Conservation (phyloP, 441 rosid genomes). For the Erysimum pusillum region DNA sequence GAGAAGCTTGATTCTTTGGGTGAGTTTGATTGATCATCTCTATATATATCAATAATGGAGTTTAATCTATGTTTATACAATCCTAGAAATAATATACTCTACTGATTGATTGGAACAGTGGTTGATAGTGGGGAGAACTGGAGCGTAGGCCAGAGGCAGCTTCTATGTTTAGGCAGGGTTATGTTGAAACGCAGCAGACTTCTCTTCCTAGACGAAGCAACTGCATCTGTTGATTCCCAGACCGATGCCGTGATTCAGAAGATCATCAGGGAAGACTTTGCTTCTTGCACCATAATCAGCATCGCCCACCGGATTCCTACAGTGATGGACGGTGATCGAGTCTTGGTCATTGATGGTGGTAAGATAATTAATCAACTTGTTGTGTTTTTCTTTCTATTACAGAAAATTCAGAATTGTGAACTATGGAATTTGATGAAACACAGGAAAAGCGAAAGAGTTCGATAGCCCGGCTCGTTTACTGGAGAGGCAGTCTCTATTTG, state of each 20-base stretch:
- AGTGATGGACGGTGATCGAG: slow-evolving; percentile 90
- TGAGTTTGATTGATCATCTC: slow-evolving; percentile 30
- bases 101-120: slow-evolving; percentile 52
- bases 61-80: too few relatives aligned
- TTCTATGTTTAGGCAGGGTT: slow-evolving; percentile 81
- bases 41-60: neutral
- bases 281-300: slow-evolving; percentile 83
- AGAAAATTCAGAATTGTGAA: neutral
- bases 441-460: slow-evolving; percentile 80
- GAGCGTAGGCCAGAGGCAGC: slow-evolving; percentile 97
- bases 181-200: slow-evolving; percentile 81
- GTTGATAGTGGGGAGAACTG: slow-evolving; percentile 88
- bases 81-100: too few relatives aligned
- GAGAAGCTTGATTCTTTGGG: slow-evolving; percentile 86
- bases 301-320: slow-evolving; percentile 95
- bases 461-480: slow-evolving; percentile 71
- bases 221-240: slow-evolving; percentile 90
- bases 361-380: neutral
- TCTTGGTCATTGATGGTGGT: slow-evolving; percentile 85
- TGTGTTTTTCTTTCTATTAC: neutral
- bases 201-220: slow-evolving; percentile 88
- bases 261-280: slow-evolving; percentile 85
- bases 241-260: slow-evolving; percentile 83
- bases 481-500: slow-evolving; percentile 74
- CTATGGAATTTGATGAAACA: slow-evolving; percentile 14